phyloP scores from a whole-genome alignment of 1,139 yeast species.

The Taphrina populina region DNA sequence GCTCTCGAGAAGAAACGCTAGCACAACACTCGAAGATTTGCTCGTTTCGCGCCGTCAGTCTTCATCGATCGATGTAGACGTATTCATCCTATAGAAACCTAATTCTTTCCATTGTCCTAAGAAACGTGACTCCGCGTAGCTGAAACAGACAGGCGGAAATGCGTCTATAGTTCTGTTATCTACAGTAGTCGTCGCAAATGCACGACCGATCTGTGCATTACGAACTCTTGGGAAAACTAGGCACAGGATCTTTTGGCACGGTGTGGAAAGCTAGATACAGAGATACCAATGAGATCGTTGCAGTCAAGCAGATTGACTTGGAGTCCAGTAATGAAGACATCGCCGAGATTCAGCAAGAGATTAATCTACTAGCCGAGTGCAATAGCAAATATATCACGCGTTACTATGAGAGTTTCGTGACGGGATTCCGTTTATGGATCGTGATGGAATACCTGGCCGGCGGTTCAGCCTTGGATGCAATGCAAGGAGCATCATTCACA shows the following conservation, averaged over 20 bases:
- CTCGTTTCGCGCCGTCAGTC: too few relatives aligned
- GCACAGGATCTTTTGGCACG: conserved; percentile 85
- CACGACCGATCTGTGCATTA: conserved; percentile 47
- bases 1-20: too few relatives aligned
- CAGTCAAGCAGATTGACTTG: conserved; percentile 56
- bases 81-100: too few relatives aligned
- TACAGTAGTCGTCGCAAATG: too few relatives aligned
- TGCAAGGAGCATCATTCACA: conserved; percentile 58
- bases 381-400: conserved; percentile 66
- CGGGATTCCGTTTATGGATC: conserved; percentile 79
- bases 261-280: conserved; percentile 71
- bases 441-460: conserved; percentile 76
- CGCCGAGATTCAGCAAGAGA: conserved; percentile 76
- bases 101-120: too few relatives aligned
- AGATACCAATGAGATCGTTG: conserved; percentile 40
- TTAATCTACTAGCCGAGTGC: conserved; percentile 73
- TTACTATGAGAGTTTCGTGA: conserved; percentile 74
- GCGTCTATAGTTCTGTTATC: too few relatives aligned
- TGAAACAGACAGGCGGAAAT: too few relatives aligned
- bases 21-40: too few relatives aligned
- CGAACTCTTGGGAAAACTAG: conserved; percentile 70
- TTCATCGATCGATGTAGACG: too few relatives aligned
- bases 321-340: conserved; percentile 75
- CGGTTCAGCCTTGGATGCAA: conserved; percentile 72
- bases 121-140: too few relatives aligned